A percentile compares a stretch with the other conserved stretches of the same genome.
These are phyloP conservation scores for Aspergillus flavus DNA, from an alignment of 2,329 filamentous ascomycete genomes.

Conservation along the genomic window DNA sequence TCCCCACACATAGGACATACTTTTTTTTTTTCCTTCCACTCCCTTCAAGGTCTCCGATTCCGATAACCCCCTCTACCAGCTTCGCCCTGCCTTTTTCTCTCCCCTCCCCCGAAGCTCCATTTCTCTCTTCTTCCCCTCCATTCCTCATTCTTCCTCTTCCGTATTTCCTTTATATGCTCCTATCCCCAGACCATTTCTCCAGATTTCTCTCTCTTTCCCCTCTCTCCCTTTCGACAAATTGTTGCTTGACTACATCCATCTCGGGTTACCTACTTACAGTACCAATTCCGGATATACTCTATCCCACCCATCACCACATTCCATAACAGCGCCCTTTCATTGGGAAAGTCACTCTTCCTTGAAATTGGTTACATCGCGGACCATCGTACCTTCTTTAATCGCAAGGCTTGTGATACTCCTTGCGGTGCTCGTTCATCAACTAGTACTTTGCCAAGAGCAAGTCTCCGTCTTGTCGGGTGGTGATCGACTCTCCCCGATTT, in stretches of 20 bases:
- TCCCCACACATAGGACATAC: constrained; percentile 27
- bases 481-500: constrained; percentile 32
- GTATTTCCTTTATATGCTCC: constrained; percentile 31
- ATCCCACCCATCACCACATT: constrained; percentile 5
- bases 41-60: constrained; percentile 27
- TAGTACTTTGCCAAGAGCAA: constrained; percentile 14
- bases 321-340: neutral
- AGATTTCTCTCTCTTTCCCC: constrained; percentile 27
- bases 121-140: constrained; percentile 29
- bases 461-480: constrained; percentile 26
- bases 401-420: constrained; percentile 19
- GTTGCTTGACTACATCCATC: constrained; percentile 18
- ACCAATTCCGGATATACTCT: constrained; percentile 9
- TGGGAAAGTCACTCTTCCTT: constrained; percentile 1
- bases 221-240: constrained; percentile 14
- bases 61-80: constrained; percentile 26
- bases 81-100: constrained; percentile 22
- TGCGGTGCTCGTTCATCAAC: constrained; percentile 16
- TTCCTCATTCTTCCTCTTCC: constrained; percentile 20
- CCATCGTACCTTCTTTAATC: constrained; percentile 5
- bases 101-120: constrained; percentile 29
- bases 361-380: neutral
- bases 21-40: constrained; percentile 16
- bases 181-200: constrained; percentile 31
- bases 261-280: constrained; percentile 9